phyloP scores from a whole-genome alignment of 345 rosid genomes.

The Populus pruinosa region DNA sequence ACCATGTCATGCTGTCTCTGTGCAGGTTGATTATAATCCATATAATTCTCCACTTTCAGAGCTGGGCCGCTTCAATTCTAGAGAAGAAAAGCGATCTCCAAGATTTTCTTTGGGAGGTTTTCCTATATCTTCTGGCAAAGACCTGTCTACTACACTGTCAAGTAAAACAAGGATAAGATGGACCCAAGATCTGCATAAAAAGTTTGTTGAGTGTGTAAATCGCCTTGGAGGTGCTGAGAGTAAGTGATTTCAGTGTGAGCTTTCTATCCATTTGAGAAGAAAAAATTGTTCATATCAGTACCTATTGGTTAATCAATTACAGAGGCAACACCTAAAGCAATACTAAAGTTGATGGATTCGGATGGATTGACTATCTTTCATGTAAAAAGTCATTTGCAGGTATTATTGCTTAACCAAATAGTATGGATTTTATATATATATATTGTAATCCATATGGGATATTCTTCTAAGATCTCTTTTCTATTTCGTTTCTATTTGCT shows the following conservation, averaged over 20 bases:
- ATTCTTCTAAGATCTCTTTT: neutral
- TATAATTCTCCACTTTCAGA: slow-evolving; percentile 28
- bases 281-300: neutral
- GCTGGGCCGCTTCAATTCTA: slow-evolving; percentile 27
- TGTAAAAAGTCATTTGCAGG: slow-evolving; percentile 97
- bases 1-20: neutral
- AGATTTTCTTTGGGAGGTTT: slow-evolving; percentile 20
- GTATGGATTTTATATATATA: neutral
- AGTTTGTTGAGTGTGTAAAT: slow-evolving; percentile 75
- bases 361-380: slow-evolving; percentile 91
- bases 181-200: slow-evolving; percentile 87
- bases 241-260: slow-evolving; percentile 21
- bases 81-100: slow-evolving; percentile 35
- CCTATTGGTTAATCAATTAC: slow-evolving; percentile 12
- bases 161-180: slow-evolving; percentile 74
- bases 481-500: neutral
- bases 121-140: slow-evolving; percentile 6
- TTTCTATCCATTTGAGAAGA: neutral
- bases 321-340: slow-evolving; percentile 94
- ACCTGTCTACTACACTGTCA: slow-evolving; percentile 17
- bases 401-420: slow-evolving; percentile 2
- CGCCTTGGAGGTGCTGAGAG: slow-evolving; percentile 84
- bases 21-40: slow-evolving; percentile 31
- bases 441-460: neutral
- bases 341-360: slow-evolving; percentile 82